Percentiles rank a stretch among this genome's conserved stretches.
Evolutionary conservation across 2,329 filamentous ascomycete species (phyloP).

Genomic region (Talaromyces sp.): DNA sequence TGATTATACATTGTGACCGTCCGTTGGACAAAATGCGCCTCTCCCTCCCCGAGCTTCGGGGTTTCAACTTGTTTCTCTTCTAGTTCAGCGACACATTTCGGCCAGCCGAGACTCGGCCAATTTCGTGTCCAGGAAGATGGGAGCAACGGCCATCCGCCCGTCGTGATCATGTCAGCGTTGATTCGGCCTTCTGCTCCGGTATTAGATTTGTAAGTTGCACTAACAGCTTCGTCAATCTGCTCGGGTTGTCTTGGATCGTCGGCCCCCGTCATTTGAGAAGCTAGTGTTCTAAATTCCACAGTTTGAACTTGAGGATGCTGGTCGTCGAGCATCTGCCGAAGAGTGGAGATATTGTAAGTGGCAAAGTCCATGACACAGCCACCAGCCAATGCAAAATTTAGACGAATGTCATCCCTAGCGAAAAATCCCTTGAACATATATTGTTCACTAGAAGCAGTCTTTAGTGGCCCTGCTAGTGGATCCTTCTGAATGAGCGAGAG

Average conservation of each 20-base stretch:
- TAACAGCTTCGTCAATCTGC: conserved; percentile 22
- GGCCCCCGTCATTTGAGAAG: conserved; percentile 21
- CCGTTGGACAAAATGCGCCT: conserved; percentile 8
- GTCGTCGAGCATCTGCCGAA: conserved; percentile 36
- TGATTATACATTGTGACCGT: conserved; percentile 17
- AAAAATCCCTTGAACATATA: conserved; percentile 30
- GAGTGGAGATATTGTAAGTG: conserved; percentile 33
- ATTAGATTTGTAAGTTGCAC: conserved; percentile 12
- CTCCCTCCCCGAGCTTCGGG: neutral
- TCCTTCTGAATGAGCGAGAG: conserved; percentile 5
- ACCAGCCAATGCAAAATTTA: conserved; percentile 37
- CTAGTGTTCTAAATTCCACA: conserved; percentile 23
- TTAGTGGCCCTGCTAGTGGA: conserved; percentile 25
- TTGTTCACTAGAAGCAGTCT: conserved; percentile 32
- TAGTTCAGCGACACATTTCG: conserved; percentile 14
- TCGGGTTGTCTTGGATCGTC: conserved; percentile 18
- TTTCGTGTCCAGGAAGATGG: conserved; percentile 8
- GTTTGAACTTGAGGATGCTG: conserved; percentile 36
- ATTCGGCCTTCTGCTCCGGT: conserved; percentile 12
- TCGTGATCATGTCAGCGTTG: conserved; percentile 10
- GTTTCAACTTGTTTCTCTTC: conserved; percentile 11
- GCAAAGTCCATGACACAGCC: conserved; percentile 33
- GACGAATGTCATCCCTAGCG: conserved; percentile 39
- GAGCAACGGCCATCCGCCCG: conserved; percentile 12
- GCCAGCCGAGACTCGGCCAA: conserved; percentile 14